Conservation (phyloP, 73 alveolate species). For the Effrenium voratum region DNA sequence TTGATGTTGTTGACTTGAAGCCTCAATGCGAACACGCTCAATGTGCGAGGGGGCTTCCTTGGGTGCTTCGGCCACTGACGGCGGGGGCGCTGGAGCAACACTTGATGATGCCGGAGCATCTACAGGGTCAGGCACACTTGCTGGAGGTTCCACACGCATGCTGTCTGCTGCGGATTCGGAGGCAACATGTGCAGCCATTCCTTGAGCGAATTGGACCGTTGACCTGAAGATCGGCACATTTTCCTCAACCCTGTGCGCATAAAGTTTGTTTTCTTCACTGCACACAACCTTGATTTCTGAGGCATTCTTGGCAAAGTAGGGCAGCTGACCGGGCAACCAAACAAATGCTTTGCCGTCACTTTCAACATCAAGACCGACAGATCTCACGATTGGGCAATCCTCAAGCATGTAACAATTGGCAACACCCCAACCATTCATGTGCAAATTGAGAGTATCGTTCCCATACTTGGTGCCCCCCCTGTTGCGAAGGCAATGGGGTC, state of each 20-base stretch:
- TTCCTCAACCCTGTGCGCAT: background rate
- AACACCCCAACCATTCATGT: background rate
- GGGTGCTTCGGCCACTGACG: too few species aligned
- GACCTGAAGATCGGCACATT: background rate
- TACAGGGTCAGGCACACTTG: too few species aligned
- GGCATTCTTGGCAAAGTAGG: background rate
- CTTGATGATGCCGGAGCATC: too few species aligned
- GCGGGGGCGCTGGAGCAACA: too few species aligned
- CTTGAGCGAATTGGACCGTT: background rate
- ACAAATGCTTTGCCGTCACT: background rate
- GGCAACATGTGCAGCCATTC: background rate
- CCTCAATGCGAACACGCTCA: too few species aligned
- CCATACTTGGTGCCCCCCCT: conserved; percentile 46
- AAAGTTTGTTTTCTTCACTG: background rate
- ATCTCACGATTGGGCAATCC: background rate
- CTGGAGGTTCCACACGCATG: too few species aligned
- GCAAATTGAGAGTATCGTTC: background rate
- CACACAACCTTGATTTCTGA: background rate
- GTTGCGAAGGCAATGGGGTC: background rate
- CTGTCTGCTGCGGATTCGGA: too few species aligned
- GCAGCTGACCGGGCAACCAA: conserved; percentile 11
- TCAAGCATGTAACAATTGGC: background rate
- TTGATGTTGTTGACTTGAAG: background rate
- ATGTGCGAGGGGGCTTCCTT: too few species aligned
- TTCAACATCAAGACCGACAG: conserved; percentile 6